A percentile compares a stretch with the other conserved stretches of the same genome.
phyloP scores from a whole-genome alignment of 371 early-diverging fungal genomes.

The Mortierella sp. region DNA sequence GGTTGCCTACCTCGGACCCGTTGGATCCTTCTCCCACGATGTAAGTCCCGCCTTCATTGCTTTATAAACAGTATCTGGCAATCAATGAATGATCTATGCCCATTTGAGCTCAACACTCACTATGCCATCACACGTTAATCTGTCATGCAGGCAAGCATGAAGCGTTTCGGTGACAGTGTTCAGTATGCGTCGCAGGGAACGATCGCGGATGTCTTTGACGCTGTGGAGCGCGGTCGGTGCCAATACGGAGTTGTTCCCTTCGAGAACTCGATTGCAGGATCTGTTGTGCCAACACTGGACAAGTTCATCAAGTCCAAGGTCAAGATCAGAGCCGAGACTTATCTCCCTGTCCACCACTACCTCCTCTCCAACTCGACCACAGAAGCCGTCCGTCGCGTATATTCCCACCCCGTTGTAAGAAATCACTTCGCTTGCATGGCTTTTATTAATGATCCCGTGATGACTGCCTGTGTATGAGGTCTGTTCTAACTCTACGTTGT shows the following conservation, averaged over 20 bases:
- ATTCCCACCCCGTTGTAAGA: constrained; percentile 90
- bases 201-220: constrained; percentile 85
- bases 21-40: constrained; percentile 95
- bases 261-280: constrained; percentile 94
- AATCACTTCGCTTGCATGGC: neutral
- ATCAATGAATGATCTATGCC: neutral
- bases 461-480: neutral
- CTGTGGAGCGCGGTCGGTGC: constrained; percentile 81
- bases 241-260: constrained; percentile 96
- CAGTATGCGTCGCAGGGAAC: constrained; percentile 78
- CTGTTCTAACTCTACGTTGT: constrained; percentile 6
- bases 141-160: constrained; percentile 72
- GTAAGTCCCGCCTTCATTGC: constrained; percentile 27
- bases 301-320: constrained; percentile 73
- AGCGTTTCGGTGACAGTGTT: constrained; percentile 86
- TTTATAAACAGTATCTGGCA: neutral
- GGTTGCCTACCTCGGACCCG: constrained; percentile 93
- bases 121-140: neutral
- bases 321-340: constrained; percentile 75
- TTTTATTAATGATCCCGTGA: neutral
- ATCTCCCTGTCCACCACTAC: constrained; percentile 83
- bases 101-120: neutral
- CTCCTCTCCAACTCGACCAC: constrained; percentile 78
- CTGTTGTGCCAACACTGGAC: constrained; percentile 89
- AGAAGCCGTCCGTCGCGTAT: constrained; percentile 82